A percentile compares a stretch with the other conserved stretches of the same genome.
phyloP scores from a whole-genome alignment of 352 stramenopile species.

The Pythium rishiriense region DNA sequence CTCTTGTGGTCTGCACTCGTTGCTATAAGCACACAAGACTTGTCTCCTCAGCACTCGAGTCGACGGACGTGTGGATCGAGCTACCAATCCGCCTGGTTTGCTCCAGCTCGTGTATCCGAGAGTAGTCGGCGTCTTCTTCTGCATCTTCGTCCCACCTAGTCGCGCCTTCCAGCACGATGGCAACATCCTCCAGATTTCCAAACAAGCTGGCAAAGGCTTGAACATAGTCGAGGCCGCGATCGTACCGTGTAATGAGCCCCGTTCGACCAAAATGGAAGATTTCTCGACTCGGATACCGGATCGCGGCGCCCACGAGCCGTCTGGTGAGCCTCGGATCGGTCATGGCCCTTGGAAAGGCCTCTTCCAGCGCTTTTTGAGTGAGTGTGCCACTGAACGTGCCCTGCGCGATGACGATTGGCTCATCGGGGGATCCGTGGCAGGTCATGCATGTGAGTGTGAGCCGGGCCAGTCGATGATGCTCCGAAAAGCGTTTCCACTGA shows the following conservation, averaged over 20 bases:
- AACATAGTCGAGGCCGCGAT: conserved; percentile 30
- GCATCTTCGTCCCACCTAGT: not conserved
- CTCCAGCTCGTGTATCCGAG: no score
- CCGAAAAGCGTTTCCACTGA: conserved; percentile 27
- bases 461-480: conserved; percentile 15
- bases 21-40: no score
- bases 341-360: conserved; percentile 22
- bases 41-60: no score
- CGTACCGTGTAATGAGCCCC: conserved; percentile 19
- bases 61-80: no score
- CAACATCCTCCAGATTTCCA: conserved; percentile 10
- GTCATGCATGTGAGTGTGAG: conserved; percentile 15
- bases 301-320: conserved; percentile 22
- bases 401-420: conserved; percentile 7
- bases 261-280: conserved; percentile 21
- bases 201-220: conserved; percentile 15
- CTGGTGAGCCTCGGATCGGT: not conserved
- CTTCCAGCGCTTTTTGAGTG: conserved; percentile 20
- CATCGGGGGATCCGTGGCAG: not conserved
- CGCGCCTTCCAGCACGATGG: not conserved
- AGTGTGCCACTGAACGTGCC: conserved; percentile 20
- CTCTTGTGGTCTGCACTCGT: no score
- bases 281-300: conserved; percentile 27
- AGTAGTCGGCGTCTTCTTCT: no score
- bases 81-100: no score